Percentiles rank a stretch among this genome's conserved stretches.
Conservation (phyloP, 2,329 filamentous ascomycete genomes). For the Chalaropsis thielavioides region DNA sequence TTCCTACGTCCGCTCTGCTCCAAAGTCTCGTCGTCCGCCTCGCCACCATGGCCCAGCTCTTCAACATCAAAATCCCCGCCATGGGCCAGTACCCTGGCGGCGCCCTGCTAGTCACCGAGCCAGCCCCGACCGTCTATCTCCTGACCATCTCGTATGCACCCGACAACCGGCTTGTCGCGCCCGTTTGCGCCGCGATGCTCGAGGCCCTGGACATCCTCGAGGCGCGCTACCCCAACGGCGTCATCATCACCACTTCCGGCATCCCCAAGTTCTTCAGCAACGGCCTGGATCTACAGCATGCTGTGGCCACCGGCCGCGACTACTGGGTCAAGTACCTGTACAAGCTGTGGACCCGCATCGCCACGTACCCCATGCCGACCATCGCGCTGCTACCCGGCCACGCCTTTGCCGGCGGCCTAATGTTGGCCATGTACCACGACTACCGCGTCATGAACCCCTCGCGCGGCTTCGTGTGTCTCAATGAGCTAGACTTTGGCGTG, state of each 20-base stretch:
- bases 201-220: conserved; percentile 63
- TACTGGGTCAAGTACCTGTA: conserved; percentile 39
- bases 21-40: not conserved
- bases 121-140: conserved; percentile 50
- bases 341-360: conserved; percentile 9
- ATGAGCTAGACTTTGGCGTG: conserved; percentile 68
- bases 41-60: conserved; percentile 27
- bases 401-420: conserved; percentile 67
- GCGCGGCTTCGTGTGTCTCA: conserved; percentile 62
- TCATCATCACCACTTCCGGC: conserved; percentile 60
- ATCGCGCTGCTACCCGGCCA: conserved; percentile 68
- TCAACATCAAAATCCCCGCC: conserved; percentile 43
- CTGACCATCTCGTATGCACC: conserved; percentile 56
- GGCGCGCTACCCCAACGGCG: conserved; percentile 47
- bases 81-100: conserved; percentile 36
- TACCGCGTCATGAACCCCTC: conserved; percentile 62
- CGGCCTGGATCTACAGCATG: conserved; percentile 62
- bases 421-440: conserved; percentile 70
- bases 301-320: conserved; percentile 39
- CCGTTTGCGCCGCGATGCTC: conserved; percentile 52
- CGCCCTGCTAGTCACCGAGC: conserved; percentile 47
- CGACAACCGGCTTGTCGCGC: conserved; percentile 61
- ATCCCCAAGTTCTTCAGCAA: conserved; percentile 73
- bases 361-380: conserved; percentile 62
- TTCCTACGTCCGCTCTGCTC: not conserved